Conservation (phyloP, 345 rosid genomes). For the Lagerstroemia speciosa region DNA sequence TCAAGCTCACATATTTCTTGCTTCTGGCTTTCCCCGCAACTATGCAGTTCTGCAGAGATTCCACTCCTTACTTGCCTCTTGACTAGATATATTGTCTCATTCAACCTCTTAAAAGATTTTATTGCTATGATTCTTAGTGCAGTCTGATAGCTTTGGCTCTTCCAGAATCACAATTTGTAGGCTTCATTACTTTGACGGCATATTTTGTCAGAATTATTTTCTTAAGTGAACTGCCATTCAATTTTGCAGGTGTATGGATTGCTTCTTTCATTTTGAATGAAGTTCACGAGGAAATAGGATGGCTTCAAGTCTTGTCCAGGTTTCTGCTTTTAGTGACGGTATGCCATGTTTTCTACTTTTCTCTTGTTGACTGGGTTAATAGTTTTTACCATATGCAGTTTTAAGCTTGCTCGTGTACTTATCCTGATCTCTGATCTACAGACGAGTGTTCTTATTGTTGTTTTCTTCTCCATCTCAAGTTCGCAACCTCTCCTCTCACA, state of each 20-base stretch:
- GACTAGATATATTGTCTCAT: not conserved
- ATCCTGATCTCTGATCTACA: conserved; percentile 21
- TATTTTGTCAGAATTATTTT: not conserved
- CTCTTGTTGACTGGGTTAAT: not conserved
- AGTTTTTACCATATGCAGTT: not conserved
- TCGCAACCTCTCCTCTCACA: conserved; percentile 78
- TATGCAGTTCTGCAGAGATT: not conserved
- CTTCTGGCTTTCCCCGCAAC: not conserved
- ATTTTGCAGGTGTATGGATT: conserved; percentile 48
- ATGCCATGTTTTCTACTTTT: conserved; percentile 12
- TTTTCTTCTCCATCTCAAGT: conserved; percentile 78
- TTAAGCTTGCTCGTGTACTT: conserved; percentile 20
- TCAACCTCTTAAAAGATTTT: not conserved
- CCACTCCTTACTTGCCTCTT: not conserved
- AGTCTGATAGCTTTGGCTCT: not conserved
- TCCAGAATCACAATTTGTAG: not conserved
- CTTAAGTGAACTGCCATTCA: not conserved
- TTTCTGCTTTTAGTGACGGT: conserved; percentile 67
- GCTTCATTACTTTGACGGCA: not conserved
- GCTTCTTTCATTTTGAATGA: conserved; percentile 64
- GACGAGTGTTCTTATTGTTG: conserved; percentile 62
- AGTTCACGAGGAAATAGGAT: conserved; percentile 36
- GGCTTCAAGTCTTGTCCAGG: conserved; percentile 84
- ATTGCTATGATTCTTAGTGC: not conserved
- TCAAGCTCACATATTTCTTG: not conserved